These are phyloP conservation scores for Quercus bicolor DNA, from an alignment of 306 rosid genomes.

Conservation along the genomic window DNA sequence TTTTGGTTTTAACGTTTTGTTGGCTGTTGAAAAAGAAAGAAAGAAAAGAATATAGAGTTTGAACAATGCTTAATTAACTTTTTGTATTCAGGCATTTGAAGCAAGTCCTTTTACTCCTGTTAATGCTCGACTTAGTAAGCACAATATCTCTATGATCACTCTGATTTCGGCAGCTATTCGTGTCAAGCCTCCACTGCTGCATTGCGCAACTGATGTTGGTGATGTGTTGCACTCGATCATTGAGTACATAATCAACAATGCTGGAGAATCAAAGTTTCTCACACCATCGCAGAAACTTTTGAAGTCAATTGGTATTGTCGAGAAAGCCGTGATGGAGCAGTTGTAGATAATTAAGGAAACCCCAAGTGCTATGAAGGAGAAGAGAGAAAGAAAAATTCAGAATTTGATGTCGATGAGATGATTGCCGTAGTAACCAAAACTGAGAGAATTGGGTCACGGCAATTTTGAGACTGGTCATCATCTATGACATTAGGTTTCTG, in stretches of 20 bases:
- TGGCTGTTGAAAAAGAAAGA: no score
- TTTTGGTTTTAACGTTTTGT: no score
- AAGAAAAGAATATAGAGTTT: no score
- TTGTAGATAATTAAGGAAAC: constrained; percentile 56
- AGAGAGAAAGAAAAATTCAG: constrained; percentile 53
- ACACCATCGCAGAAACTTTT: constrained; percentile 80
- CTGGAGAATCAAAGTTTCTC: constrained; percentile 35
- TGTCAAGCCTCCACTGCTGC: neutral
- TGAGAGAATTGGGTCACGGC: neutral
- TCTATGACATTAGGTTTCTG: constrained; percentile 24
- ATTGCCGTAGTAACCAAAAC: neutral
- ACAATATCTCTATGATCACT: constrained; percentile 19
- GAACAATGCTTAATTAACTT: no score
- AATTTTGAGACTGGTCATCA: constrained; percentile 18
- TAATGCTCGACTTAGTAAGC: neutral
- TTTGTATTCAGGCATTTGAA: no score
- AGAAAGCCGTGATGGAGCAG: constrained; percentile 61
- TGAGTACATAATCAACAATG: neutral
- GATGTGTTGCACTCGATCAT: constrained; percentile 42
- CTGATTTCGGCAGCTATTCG: neutral
- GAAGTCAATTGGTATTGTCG: constrained; percentile 61
- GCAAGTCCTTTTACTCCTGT: no score
- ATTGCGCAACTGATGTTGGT: constrained; percentile 14
- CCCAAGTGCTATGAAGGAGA: constrained; percentile 61
- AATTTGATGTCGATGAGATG: constrained; percentile 60